Base-by-base conservation (phyloP, 805 yeast genomes). In the Metschnikowia amazonensis region DNA sequence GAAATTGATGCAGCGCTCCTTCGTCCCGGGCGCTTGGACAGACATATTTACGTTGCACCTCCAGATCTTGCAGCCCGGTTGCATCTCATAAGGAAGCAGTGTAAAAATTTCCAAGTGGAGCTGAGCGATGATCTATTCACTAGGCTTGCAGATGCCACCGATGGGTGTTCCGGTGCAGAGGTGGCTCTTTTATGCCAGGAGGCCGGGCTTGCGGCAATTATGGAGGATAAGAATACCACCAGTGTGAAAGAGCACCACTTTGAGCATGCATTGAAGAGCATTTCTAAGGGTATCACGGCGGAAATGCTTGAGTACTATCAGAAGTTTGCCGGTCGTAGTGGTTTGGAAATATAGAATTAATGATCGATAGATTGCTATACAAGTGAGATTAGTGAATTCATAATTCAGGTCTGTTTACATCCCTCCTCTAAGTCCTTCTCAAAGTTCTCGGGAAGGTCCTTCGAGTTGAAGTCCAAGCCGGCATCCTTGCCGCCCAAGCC, bases 101-200 rank as follows among this genome's bases (percentile, higher is more conserved):
- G 92, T 21, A 61, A 65, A 32, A 79, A 80, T 40, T 92, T 94
- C 77, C 63, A 78, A 8, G 56, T 86, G 13, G 70, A 50, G 1
- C 52, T 65, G 10, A 45, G 56, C 3, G 66, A 69, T 0, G 74
- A 71, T 16, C 78, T 77, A 20, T 62, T 87, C 20, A 68, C 69
- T 1, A 66, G 62, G 8, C 65, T 88, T 9, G 89, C 95, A 0
- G 63, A 56, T 1, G 57, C 67, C 5, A 86, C 97, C 0, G 92
- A 85, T 0, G 98, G 99, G 0, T 89, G 95, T 59, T 89, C 97
- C 0, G 99, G 99, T 30, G 97, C 98, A 0, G 99, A 94, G 64
- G 87, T 94, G 31, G 95, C 90, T 0, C 73, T 89, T 17, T 63
- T 92, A 17, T 88, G 97, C 57, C 98, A 90, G 63, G 97, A 92